Conservation (phyloP, 352 stramenopile genomes). For the Phytophthora agathidicida region DNA sequence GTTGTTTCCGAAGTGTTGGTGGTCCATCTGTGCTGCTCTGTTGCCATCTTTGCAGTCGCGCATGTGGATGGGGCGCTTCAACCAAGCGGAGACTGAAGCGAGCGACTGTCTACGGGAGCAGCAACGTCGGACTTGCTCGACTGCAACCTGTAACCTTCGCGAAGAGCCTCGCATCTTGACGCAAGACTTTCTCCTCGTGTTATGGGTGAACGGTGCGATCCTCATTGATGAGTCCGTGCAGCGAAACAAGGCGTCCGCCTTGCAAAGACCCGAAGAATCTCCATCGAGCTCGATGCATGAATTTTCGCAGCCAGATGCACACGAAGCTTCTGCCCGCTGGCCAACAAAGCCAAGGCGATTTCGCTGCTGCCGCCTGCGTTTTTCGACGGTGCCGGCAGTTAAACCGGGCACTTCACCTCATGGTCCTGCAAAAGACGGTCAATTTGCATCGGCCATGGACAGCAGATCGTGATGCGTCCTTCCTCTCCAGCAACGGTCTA, state of each 20-base stretch:
- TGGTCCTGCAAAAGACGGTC: conserved; percentile 14
- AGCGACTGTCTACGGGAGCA: too few relatives aligned
- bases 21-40: neutral
- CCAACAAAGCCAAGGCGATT: conserved; percentile 32
- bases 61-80: neutral
- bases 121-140: too few relatives aligned
- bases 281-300: conserved; percentile 8
- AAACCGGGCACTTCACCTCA: conserved; percentile 2
- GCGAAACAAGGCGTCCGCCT: neutral
- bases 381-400: conserved; percentile 14
- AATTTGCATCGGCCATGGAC: conserved; percentile 12
- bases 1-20: neutral
- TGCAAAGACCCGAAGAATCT: conserved; percentile 14
- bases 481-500: conserved; percentile 18
- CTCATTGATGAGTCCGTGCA: neutral
- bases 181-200: conserved; percentile 7
- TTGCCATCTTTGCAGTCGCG: conserved; percentile 18
- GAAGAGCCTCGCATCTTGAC: neutral
- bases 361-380: conserved; percentile 20
- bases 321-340: neutral
- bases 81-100: conserved; percentile 13
- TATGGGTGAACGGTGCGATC: neutral
- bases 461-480: conserved; percentile 34
- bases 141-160: neutral
- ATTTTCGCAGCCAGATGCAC: conserved; percentile 27